A percentile compares a stretch with the other conserved stretches of the same genome.
Conservation (phyloP, 2,329 filamentous ascomycete species). For the Penicillium italicum region DNA sequence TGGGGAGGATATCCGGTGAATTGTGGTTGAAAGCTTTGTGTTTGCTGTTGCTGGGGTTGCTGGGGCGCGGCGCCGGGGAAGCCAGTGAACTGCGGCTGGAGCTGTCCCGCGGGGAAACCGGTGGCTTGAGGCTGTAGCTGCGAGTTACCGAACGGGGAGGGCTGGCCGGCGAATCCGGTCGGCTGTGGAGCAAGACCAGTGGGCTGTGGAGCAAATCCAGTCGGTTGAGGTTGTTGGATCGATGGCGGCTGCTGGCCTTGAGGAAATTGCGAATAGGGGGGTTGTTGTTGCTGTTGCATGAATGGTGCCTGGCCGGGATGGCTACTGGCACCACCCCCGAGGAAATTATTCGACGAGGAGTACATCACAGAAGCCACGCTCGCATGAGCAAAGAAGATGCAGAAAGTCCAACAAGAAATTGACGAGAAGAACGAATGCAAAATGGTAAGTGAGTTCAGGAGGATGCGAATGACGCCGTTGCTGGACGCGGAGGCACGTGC, state of each 20-base stretch:
- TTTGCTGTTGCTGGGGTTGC: constrained; percentile 44
- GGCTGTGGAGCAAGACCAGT: constrained; percentile 55
- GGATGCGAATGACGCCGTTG: constrained; percentile 29
- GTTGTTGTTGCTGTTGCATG: constrained; percentile 47
- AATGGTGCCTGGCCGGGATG: constrained; percentile 63
- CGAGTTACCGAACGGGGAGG: constrained; percentile 51
- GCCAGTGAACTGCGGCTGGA: constrained; percentile 48
- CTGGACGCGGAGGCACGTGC: constrained; percentile 26
- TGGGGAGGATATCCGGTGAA: constrained; percentile 56
- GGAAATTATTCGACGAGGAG: constrained; percentile 80
- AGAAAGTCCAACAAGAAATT: constrained; percentile 17
- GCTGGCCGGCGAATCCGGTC: constrained; percentile 54
- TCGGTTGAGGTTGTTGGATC: constrained; percentile 52
- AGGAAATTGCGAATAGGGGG: constrained; percentile 40
- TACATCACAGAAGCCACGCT: constrained; percentile 62
- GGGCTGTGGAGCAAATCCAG: constrained; percentile 46
- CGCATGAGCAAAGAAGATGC: constrained; percentile 28
- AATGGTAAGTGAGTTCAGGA: constrained; percentile 26
- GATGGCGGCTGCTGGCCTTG: constrained; percentile 49
- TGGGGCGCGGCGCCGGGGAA: constrained; percentile 40
- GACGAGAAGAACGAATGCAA: constrained; percentile 27
- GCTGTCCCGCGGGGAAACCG: constrained; percentile 55
- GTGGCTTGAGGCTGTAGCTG: constrained; percentile 65
- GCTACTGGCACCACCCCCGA: constrained; percentile 73
- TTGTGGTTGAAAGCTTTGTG: constrained; percentile 48